Base-by-base conservation (phyloP, 1,284 basidiomycete species). In the Somion occarium region DNA sequence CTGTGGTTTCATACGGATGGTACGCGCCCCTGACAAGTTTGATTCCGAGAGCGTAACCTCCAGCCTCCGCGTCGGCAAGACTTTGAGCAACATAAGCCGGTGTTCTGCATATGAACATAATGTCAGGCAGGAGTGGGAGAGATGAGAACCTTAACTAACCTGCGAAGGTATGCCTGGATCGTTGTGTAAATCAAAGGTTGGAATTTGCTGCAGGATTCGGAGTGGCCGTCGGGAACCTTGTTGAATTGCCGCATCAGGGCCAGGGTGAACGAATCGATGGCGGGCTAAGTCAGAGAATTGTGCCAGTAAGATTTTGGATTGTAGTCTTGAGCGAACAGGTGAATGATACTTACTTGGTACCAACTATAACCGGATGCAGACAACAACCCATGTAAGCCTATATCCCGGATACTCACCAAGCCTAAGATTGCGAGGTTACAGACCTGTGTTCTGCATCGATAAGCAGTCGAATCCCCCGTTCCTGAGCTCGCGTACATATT, bases 11-110 rank as follows among this genome's bases (percentile, higher is more conserved):
- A 50, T 87, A 78, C 1, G 83, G 79, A 61, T 95, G 90, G 68
- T 98, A 98, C 1, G 95, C 95, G 0, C 95, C 96, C 22, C 96
- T 83, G 27, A 98, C 95, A 51, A 98, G 86, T 71, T 98, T 98
- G 56, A 95, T 83, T 15, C 95, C 95, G 1, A 98, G 79, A 0
- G 88, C 76, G 66, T 93, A 98, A 42, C 80, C 76, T 59, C 85
- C 74, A 44, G 66, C 68, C 55, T 81, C 74, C 5, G 95, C 88
- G 50, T 91, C 83, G n/a, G 71, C 70, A 43, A 95, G 69, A 27
- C 84, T 79, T 25, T 80, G 79, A 0, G 71, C 71, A 18, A 97
- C 77, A 56, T 93, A 83, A 22, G 72, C 66, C 0, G 85, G 85
- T 1, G 82, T 87, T 53, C 89, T 87, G 53, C 38, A 26, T 45